Evolutionary conservation across 345 rosid genomes (phyloP), one percentile per base, ranked within the genome.

Genomic region (Rubroshorea leprosula): DNA sequence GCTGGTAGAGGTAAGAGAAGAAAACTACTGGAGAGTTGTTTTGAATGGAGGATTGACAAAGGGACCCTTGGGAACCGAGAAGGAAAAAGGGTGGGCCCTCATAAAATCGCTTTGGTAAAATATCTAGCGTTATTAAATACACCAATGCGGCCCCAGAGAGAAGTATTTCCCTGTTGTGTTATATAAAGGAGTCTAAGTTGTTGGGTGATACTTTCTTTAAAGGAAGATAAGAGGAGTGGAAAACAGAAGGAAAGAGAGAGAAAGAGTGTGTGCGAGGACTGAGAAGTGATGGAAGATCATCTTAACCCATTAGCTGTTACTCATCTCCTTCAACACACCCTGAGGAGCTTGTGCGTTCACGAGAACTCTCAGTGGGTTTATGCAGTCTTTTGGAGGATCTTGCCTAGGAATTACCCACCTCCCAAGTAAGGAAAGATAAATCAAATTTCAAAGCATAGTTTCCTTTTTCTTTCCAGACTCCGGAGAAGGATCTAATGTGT

Each of bases 371-470:
- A 89, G 71, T 92, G 98, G 98, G 95, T 92, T 78, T 92, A 92
- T 81, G 98, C 96, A 58, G 98, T 92, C 63, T 92, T 92, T 56
- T 92, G 98, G 98, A 86, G 98, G 80, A 86, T 92, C 89, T 80
- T 92, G 70, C 98, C 98, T 55, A 84, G 98, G 65, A 92, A 89
- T 51, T 92, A 92, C 70, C 98, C 98, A 23, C 96, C 98, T 47
- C 98, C 98, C 72, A 92, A 92, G 98, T 92, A 86, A 84, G 80
- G 41, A 55, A 56, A 27, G 1, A 38, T 47, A 61, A 47, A 23
- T 27, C 57, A 35, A 48, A 50, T 24, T 50, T 51, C 21, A 39
- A 6, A 29, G 20, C n/a, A 54, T 43, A 31, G 20, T 53, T 62
- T 62, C 47, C 56, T 23, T 61, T 60, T 60, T n/a, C 18, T 21